Conservation (phyloP, 78 protist species). For the Capsaspora owczarzaki region DNA sequence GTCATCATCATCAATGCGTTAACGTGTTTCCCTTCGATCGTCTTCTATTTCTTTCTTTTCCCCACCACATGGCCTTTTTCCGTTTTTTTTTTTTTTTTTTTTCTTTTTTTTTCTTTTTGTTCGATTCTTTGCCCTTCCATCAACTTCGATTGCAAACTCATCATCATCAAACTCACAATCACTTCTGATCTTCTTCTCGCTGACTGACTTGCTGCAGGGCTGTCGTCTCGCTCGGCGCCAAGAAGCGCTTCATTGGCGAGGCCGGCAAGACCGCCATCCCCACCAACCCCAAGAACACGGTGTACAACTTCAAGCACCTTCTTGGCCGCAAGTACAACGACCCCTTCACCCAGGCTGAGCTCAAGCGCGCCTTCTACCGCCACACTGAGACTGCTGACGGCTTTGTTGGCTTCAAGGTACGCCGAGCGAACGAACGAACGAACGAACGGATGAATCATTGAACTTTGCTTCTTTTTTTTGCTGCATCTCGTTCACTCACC, state of each 20-base stretch:
- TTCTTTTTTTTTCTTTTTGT: too few species aligned
- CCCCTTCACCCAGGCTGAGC: slow-evolving; percentile 18
- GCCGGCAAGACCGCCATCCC: slow-evolving; percentile 19
- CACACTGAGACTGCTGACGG: slow-evolving; percentile 19
- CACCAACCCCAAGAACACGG: slow-evolving; percentile 76
- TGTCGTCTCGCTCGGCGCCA: slow-evolving; percentile 44
- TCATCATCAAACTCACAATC: too few species aligned
- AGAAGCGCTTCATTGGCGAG: slow-evolving; percentile 64
- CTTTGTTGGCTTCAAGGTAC: slow-evolving; percentile 5
- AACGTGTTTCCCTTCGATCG: too few species aligned
- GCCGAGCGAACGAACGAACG: too few species aligned
- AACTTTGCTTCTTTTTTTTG: neutral
- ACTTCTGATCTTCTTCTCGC: neutral
- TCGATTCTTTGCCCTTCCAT: too few species aligned
- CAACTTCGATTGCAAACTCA: too few species aligned
- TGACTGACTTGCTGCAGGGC: neutral
- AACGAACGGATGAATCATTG: too few species aligned
- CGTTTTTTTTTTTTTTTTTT: too few species aligned
- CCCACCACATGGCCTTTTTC: too few species aligned
- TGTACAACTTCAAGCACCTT: slow-evolving; percentile 58
- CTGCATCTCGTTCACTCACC: neutral
- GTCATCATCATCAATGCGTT: too few species aligned
- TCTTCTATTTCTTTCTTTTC: too few species aligned
- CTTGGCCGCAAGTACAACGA: slow-evolving; percentile 55
- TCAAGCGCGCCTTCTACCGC: neutral